Conservation (phyloP, 495 filamentous ascomycete genomes). For the Xylaria sp. region DNA sequence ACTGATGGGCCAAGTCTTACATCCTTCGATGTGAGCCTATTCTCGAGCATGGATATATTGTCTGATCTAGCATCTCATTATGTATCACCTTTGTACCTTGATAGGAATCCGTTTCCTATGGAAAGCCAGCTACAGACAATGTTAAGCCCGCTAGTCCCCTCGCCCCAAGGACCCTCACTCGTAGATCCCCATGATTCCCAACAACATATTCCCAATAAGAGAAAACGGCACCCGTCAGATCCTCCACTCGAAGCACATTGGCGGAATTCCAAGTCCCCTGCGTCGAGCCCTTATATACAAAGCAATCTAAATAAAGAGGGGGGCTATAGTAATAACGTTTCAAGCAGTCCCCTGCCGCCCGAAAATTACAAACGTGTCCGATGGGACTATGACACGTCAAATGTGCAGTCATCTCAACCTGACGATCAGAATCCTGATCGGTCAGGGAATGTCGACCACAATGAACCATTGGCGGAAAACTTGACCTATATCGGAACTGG, state of each 20-base stretch:
- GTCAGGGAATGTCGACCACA: not conserved
- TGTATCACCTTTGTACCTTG: not conserved
- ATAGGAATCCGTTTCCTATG: not conserved
- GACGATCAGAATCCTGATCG: not conserved
- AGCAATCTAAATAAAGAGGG: not conserved
- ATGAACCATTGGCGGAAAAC: not conserved
- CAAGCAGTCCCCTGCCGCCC: not conserved
- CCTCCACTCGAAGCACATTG: not conserved
- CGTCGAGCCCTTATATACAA: not conserved
- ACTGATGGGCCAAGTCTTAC: not conserved
- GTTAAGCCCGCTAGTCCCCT: not conserved
- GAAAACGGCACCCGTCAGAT: not conserved
- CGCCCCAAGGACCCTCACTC: not conserved
- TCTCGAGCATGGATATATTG: no score
- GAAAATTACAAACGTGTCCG: not conserved
- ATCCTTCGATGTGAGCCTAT: not conserved
- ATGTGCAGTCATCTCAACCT: not conserved
- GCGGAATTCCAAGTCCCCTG: not conserved
- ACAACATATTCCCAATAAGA: not conserved
- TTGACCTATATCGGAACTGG: not conserved
- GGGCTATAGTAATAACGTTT: not conserved
- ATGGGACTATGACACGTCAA: not conserved
- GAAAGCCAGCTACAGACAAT: not conserved
- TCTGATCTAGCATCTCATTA: not conserved
- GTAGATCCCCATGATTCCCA: not conserved